These are phyloP conservation scores for Parathielavia appendiculata DNA, from an alignment of 495 filamentous ascomycete genomes.

Conservation along the genomic window DNA sequence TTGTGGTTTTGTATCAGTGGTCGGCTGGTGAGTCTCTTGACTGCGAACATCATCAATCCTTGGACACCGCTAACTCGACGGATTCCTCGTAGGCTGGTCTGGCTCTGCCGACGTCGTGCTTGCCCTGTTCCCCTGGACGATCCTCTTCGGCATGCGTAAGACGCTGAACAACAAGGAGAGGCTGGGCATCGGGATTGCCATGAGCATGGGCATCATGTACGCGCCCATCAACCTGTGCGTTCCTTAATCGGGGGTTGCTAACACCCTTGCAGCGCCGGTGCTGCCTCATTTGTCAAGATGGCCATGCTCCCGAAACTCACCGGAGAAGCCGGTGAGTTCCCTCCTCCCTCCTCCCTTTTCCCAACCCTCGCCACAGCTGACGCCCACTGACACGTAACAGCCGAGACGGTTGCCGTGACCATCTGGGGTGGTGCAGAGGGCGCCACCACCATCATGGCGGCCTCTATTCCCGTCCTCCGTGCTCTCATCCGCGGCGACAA, in stretches of 20 bases:
- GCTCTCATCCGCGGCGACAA: conserved; percentile 19
- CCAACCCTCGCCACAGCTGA: not conserved
- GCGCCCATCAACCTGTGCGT: not conserved
- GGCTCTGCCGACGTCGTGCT: conserved; percentile 34
- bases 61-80: not conserved
- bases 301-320: conserved; percentile 14
- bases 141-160: conserved; percentile 22
- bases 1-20: conserved; percentile 22
- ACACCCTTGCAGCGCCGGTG: conserved; percentile 15
- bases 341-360: too few relatives aligned
- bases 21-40: conserved; percentile 17
- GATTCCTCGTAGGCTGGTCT: conserved; percentile 27
- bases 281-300: conserved; percentile 24
- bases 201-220: conserved; percentile 39
- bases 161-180: conserved; percentile 30
- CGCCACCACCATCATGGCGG: conserved; percentile 35
- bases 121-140: conserved; percentile 33
- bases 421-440: conserved; percentile 34
- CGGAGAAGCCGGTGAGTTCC: conserved; percentile 19
- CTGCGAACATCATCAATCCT: too few relatives aligned
- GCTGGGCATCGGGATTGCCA: conserved; percentile 30
- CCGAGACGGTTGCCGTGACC: conserved; percentile 27
- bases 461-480: conserved; percentile 34
- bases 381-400: conserved; percentile 16
- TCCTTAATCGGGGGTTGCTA: not conserved